A percentile compares a stretch with the other conserved stretches of the same genome.
Evolutionary conservation across 1,284 basidiomycete genomes (phyloP).

Genomic region (Tremellales sp.): DNA sequence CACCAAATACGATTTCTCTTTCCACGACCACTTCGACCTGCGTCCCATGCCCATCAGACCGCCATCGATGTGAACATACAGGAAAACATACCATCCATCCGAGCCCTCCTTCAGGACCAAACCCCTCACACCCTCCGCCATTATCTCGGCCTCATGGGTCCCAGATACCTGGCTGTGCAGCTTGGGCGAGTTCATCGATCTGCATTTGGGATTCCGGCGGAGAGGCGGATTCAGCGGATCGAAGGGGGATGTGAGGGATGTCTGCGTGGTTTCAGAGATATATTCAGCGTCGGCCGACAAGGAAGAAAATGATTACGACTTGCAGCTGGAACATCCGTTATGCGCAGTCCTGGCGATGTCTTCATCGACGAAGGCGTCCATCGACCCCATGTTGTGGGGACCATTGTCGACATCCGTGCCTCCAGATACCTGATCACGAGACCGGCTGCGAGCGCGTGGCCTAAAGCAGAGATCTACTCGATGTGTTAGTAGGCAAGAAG

Average conservation of each 20-base stretch:
- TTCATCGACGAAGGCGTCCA: constrained; percentile 12
- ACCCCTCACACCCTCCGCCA: constrained; percentile 8
- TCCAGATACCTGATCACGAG: constrained; percentile 38
- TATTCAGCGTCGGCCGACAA: background rate
- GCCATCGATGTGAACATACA: background rate
- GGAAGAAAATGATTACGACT: constrained; percentile 2
- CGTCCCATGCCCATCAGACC: too few species aligned
- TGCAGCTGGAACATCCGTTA: constrained; percentile 22
- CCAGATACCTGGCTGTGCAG: constrained; percentile 22
- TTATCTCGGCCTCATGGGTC: constrained; percentile 2
- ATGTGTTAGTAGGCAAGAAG: background rate
- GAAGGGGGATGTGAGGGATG: constrained; percentile 13
- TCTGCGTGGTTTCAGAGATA: constrained; percentile 6
- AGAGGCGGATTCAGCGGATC: constrained; percentile 11
- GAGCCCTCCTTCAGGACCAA: constrained; percentile 18
- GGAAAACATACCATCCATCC: constrained; percentile 28
- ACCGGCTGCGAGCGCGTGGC: constrained; percentile 39
- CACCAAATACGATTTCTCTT: constrained; percentile 41
- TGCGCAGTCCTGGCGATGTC: too few species aligned
- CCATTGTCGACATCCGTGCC: constrained; percentile 26
- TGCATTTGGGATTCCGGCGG: constrained; percentile 27
- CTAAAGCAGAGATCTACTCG: constrained; percentile 39
- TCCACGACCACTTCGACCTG: constrained; percentile 35
- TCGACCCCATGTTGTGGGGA: constrained; percentile 13
- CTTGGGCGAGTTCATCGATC: constrained; percentile 33